Percentiles rank a stretch among this genome's conserved stretches.
phyloP scores from a whole-genome alignment of 495 filamentous ascomycete species.

The Terfezia claveryi region DNA sequence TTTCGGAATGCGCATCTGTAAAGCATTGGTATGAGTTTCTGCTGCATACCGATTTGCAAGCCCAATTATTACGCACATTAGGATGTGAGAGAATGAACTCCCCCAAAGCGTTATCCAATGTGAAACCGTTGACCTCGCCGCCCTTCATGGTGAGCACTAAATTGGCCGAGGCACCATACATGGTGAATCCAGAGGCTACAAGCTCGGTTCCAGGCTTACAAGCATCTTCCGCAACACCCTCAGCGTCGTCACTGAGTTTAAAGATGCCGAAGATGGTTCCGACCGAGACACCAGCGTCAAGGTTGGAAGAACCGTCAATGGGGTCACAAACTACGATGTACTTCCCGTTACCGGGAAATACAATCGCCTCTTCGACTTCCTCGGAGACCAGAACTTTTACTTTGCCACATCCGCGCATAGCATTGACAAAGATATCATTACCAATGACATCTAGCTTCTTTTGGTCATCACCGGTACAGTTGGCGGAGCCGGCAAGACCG shows the following conservation, averaged over 20 bases:
- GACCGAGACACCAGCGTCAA: conserved; percentile 93
- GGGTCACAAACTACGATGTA: conserved; percentile 96
- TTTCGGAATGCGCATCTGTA: conserved; percentile 53
- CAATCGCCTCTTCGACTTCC: conserved; percentile 80
- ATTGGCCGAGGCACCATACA: conserved; percentile 95
- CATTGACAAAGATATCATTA: conserved; percentile 88
- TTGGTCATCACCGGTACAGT: conserved; percentile 90
- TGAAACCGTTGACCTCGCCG: conserved; percentile 87
- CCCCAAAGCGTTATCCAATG: conserved; percentile 80
- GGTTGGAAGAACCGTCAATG: conserved; percentile 91
- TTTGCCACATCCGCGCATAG: conserved; percentile 80
- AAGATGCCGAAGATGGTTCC: conserved; percentile 95
- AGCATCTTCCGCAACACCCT: conserved; percentile 58
- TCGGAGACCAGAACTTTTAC: conserved; percentile 82
- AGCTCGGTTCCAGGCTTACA: conserved; percentile 75
- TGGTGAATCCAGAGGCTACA: conserved; percentile 88
- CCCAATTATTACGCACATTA: conserved; percentile 22
- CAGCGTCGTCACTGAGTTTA: conserved; percentile 50
- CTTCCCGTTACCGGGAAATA: conserved; percentile 67
- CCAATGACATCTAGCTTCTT: conserved; percentile 99
- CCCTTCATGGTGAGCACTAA: conserved; percentile 93
- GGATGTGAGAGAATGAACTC: conserved; percentile 98
- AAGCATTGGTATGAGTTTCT: not conserved
- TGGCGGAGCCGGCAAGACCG: conserved; percentile 82
- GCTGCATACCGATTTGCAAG: not conserved